A percentile compares a stretch with the other conserved stretches of the same genome.
These are phyloP conservation scores for Cylindrodendrum hubeiense DNA, from an alignment of 2,329 filamentous ascomycete genomes.

Conservation along the genomic window DNA sequence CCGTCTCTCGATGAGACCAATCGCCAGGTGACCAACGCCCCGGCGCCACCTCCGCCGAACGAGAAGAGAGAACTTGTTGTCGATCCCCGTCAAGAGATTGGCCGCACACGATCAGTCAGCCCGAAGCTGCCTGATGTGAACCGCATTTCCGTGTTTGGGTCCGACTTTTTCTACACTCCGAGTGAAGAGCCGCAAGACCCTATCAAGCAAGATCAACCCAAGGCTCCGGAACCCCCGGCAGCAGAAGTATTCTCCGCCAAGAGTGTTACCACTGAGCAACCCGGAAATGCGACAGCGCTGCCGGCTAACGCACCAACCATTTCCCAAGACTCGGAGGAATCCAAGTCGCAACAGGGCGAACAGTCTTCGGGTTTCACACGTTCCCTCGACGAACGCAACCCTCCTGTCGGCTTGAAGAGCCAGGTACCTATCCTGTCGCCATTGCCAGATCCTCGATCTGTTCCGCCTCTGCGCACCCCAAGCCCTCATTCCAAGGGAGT, in stretches of 20 bases:
- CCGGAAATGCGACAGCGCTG: background rate
- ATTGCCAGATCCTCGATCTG: conserved; percentile 36
- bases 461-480: conserved; percentile 51
- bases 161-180: conserved; percentile 65
- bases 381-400: conserved; percentile 2
- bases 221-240: background rate
- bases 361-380: background rate
- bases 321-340: background rate
- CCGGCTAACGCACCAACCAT: background rate
- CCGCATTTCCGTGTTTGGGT: conserved; percentile 71
- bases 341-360: background rate
- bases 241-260: conserved; percentile 4
- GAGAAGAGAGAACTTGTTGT: conserved; percentile 19
- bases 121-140: conserved; percentile 69
- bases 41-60: background rate
- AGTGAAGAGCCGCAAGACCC: conserved; percentile 35
- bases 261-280: background rate
- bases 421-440: conserved; percentile 30
- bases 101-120: conserved; percentile 59
- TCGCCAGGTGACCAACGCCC: conserved; percentile 5
- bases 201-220: conserved; percentile 30
- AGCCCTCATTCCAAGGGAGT: conserved; percentile 43
- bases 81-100: conserved; percentile 31
- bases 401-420: conserved; percentile 4
- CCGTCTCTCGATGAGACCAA: conserved; percentile 26